These are phyloP conservation scores for Aethionema arabicum DNA, from an alignment of 345 rosid species.

Conservation along the genomic window DNA sequence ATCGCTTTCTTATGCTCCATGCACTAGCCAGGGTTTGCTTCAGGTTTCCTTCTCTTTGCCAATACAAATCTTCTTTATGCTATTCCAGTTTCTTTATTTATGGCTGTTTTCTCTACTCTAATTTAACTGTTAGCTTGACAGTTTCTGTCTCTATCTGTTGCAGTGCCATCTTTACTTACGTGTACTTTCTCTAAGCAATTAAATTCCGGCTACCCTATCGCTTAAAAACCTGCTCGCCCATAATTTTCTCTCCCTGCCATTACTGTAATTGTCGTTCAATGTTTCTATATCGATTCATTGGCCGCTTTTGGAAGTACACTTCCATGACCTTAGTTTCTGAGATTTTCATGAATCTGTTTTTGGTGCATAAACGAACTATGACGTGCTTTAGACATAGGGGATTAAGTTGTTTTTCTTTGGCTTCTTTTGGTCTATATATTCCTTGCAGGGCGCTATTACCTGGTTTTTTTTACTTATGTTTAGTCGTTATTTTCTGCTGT, in stretches of 20 bases:
- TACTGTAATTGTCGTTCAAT: conserved; percentile 7
- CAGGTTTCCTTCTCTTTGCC: conserved; percentile 57
- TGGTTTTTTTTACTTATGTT: conserved; percentile 9
- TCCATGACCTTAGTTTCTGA: conserved; percentile 16
- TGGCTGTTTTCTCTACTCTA: conserved; percentile 1
- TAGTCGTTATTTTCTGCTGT: conserved; percentile 4
- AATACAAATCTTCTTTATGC: conserved; percentile 20
- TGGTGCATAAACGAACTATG: conserved; percentile 24
- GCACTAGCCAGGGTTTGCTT: conserved; percentile 98
- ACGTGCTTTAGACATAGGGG: conserved; percentile 17
- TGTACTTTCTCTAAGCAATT: conserved; percentile 5
- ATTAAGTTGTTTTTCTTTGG: conserved; percentile 24
- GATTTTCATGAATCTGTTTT: conserved; percentile 19
- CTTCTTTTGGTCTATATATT: conserved; percentile 16
- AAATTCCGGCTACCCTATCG: background rate
- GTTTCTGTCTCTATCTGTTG: conserved; percentile 21
- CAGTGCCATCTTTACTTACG: conserved; percentile 21
- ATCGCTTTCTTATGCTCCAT: conserved; percentile 95
- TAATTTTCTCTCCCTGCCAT: background rate
- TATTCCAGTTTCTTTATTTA: conserved; percentile 5
- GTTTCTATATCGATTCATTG: conserved; percentile 22
- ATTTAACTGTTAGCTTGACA: conserved; percentile 15
- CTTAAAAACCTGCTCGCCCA: background rate
- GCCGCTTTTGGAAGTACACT: conserved; percentile 7
- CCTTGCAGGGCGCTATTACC: background rate